phyloP scores from a whole-genome alignment of 345 rosid species.

The Salix exigua region DNA sequence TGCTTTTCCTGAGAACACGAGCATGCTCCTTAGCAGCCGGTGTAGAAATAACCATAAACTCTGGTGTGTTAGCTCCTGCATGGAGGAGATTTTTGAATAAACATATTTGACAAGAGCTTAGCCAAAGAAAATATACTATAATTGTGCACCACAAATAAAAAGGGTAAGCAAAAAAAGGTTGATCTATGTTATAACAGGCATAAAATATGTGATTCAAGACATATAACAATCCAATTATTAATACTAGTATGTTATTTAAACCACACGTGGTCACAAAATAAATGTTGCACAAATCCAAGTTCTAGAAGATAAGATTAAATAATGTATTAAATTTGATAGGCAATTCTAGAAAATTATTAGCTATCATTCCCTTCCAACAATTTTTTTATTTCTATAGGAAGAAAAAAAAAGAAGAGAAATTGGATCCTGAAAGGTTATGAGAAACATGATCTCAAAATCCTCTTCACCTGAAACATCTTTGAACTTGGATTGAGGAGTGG shows the following conservation, averaged over 20 bases:
- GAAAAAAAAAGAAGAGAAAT: neutral
- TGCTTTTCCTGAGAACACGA: neutral
- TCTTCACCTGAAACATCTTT: slow-evolving; percentile 42
- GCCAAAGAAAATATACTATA: neutral
- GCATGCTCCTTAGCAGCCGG: slow-evolving; percentile 59
- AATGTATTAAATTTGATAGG: neutral
- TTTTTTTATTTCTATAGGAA: too few species aligned
- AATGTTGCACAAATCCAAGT: neutral
- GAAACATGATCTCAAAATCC: neutral
- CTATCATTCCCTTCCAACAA: neutral
- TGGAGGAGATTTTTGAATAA: neutral
- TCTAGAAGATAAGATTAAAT: neutral
- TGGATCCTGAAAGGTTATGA: neutral
- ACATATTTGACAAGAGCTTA: neutral
- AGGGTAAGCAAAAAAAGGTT: neutral
- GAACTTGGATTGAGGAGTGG: slow-evolving; percentile 39
- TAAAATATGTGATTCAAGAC: neutral
- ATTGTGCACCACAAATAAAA: neutral
- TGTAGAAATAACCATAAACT: slow-evolving; percentile 46
- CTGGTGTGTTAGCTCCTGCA: slow-evolving; percentile 45
- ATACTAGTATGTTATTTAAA: too few species aligned
- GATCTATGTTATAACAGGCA: neutral
- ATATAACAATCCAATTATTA: neutral
- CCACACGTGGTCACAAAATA: neutral
- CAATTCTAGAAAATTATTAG: neutral